Base-by-base conservation (phyloP, 1,284 basidiomycete species). In the Athelia sp. region DNA sequence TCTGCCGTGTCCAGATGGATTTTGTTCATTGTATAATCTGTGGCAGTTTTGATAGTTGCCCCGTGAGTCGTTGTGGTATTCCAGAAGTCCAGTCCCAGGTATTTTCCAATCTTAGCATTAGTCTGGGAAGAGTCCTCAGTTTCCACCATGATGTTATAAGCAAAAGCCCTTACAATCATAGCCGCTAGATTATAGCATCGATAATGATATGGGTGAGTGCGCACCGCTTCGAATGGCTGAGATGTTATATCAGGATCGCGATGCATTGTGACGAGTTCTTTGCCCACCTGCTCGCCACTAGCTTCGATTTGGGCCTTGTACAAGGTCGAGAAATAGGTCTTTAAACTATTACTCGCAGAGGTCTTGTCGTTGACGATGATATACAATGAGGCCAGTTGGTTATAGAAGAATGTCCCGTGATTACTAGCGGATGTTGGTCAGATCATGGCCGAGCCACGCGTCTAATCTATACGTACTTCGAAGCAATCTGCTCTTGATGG, bases 121-220 rank as follows among this genome's bases (percentile, higher is more conserved):
- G 78, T 79, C 81, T 83, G 52, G 6, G 21, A n/a, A 19, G 38
- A 57, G 17, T 51, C 44, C 31, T 51, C 29, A 45, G 55, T 57
- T 32, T 56, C 62, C n/a, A n/a, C n/a, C n/a, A n/a, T n/a, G n/a
- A n/a, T 34, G 56, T 56, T 31, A 45, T 49, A 10, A 31, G 9
- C 14, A 34, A 3, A n/a, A 40, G 45, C 45, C 56, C 78, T 65
- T 56, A 82, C 81, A 47, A 85, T 81, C 77, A 85, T 81, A 18
- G 78, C 83, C 13, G 81, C 81, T 23, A 86, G 66, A 56, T 86
- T 86, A 64, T 82, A 85, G 18, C 74, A 72, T 11, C 78, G 73
- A 58, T 86, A 85, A 59, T 85, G 83, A 58, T 78, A 84, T 3
- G 82, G 80, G 14, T 78, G 70, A 2, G 81, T 82, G 15, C 82